A percentile compares a stretch with the other conserved stretches of the same genome.
Evolutionary conservation across 1,139 yeast genomes (phyloP).

Genomic region (Pichia terricola): DNA sequence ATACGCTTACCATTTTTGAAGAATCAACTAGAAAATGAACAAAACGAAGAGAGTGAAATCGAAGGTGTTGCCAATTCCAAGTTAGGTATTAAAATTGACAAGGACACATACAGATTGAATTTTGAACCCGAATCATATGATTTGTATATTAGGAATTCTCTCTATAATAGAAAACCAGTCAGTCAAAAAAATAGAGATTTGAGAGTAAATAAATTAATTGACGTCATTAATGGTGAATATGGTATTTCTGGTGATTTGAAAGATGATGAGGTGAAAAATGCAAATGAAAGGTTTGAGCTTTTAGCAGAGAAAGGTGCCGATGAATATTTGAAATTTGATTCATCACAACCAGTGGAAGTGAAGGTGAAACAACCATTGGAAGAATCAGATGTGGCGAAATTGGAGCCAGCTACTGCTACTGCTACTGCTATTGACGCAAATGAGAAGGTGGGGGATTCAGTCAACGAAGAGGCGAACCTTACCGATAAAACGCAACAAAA

Average conservation of each 20-base stretch:
- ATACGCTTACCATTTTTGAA: constrained; percentile 67
- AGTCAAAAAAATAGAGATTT: constrained; percentile 10
- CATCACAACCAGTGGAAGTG: constrained; percentile 5
- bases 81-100: constrained; percentile 72
- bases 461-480: not conserved
- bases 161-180: constrained; percentile 25
- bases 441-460: not conserved
- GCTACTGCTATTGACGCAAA: not conserved
- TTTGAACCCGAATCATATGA: constrained; percentile 81
- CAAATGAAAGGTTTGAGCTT: constrained; percentile 23
- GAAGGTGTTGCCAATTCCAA: constrained; percentile 63
- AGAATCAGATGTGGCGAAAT: not conserved
- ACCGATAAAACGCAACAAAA: not conserved
- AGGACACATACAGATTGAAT: constrained; percentile 69
- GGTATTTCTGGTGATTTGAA: constrained; percentile 27
- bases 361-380: not conserved
- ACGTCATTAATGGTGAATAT: constrained; percentile 25
- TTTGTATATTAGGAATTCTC: constrained; percentile 55
- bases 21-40: constrained; percentile 41
- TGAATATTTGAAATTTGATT: constrained; percentile 14
- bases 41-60: constrained; percentile 37
- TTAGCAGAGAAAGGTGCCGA: constrained; percentile 26
- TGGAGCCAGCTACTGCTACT: not conserved
- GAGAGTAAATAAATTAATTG: constrained; percentile 19
- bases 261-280: constrained; percentile 12